Conservation (phyloP, 768 basidiomycete genomes). For the Trametes coccinea region DNA sequence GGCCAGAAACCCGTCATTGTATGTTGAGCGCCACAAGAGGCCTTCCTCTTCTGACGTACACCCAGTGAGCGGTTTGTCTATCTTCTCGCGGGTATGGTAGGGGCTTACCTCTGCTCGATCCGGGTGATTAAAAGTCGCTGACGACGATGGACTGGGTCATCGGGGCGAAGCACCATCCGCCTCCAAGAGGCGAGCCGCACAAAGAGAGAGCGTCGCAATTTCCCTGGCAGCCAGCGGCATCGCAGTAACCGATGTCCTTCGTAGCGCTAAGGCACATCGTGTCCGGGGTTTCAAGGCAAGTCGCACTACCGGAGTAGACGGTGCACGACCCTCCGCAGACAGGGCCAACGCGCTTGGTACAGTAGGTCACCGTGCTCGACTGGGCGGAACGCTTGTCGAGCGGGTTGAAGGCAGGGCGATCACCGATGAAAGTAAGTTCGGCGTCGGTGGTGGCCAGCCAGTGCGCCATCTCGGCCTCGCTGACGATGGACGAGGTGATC, state of each 20-base stretch:
- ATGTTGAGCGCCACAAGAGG: no score
- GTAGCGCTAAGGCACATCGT: conserved; percentile 38
- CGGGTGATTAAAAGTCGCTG: background rate
- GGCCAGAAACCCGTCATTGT: no score
- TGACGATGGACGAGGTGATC: conserved; percentile 1
- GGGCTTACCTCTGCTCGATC: background rate
- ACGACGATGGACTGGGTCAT: conserved; percentile 32
- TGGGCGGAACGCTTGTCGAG: conserved; percentile 21
- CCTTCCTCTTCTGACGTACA: no score
- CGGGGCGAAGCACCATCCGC: conserved; percentile 30
- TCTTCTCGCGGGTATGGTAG: no score
- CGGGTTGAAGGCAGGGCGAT: conserved; percentile 16
- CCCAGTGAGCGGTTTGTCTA: no score
- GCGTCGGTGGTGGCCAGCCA: conserved; percentile 25
- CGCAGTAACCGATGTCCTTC: conserved; percentile 34
- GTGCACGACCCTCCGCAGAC: conserved; percentile 37
- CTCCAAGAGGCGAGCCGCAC: conserved; percentile 26
- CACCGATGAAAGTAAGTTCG: conserved; percentile 26
- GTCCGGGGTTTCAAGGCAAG: conserved; percentile 32
- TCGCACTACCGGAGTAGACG: conserved; percentile 32
- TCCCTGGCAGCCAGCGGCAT: conserved; percentile 26
- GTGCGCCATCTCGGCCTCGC: conserved; percentile 11
- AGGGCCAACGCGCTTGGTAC: conserved; percentile 22
- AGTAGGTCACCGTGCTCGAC: conserved; percentile 33
- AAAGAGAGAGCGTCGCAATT: conserved; percentile 27